Evolutionary conservation across 1,284 basidiomycete genomes (phyloP).

Genomic region (Serendipita sp.): DNA sequence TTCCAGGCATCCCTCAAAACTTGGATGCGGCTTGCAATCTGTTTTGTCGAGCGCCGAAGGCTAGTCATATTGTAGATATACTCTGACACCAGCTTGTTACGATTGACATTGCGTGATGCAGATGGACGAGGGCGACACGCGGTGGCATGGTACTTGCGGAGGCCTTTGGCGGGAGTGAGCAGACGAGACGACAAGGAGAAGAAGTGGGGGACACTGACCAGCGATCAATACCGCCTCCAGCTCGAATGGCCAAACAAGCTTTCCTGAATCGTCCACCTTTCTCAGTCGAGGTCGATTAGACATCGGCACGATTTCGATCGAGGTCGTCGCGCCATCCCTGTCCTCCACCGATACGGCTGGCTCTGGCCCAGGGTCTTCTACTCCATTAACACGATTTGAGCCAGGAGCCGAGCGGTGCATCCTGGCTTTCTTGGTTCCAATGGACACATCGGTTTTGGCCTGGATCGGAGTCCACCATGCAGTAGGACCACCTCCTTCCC

Average conservation of each 20-base stretch:
- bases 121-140: conserved; percentile 1
- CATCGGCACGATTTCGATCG: neutral
- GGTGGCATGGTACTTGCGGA: conserved; percentile 1
- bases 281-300: neutral
- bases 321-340: neutral
- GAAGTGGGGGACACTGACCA: neutral
- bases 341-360: neutral
- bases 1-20: conserved; percentile 1
- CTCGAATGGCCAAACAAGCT: conserved; percentile 3
- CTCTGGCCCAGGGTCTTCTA: neutral
- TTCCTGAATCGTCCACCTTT: neutral
- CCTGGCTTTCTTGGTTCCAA: neutral
- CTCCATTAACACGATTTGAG: neutral
- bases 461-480: conserved; percentile 3
- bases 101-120: neutral
- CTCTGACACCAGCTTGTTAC: conserved; percentile 4
- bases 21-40: conserved; percentile 4
- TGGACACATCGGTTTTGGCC: neutral
- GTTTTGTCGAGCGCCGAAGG: neutral
- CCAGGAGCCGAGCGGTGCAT: no score
- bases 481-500: neutral
- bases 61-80: neutral
- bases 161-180: neutral
- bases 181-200: neutral
- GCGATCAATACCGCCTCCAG: neutral